A percentile compares a stretch with the other conserved stretches of the same genome.
phyloP scores from a whole-genome alignment of 2,329 filamentous ascomycete species.

The Monilinia fructigena region DNA sequence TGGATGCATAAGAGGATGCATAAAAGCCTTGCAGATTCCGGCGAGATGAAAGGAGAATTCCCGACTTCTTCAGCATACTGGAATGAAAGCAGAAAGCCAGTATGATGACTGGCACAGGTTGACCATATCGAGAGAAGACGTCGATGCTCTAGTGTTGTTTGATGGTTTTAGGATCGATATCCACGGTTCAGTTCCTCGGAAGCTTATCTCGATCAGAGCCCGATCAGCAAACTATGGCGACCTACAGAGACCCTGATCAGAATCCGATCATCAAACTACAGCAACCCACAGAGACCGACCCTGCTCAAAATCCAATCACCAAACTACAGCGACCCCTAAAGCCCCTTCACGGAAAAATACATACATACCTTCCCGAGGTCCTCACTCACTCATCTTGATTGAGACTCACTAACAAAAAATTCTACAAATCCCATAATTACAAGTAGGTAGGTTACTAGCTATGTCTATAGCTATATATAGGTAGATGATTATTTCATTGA shows the following conservation, averaged over 20 bases:
- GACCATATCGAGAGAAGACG: conserved; percentile 4
- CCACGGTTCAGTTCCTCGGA: not conserved
- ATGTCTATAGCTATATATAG: too few species aligned
- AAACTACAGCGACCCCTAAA: too few species aligned
- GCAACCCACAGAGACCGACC: not conserved
- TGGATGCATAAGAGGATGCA: conserved; percentile 39
- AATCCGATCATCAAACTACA: too few species aligned
- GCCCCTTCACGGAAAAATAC: too few species aligned
- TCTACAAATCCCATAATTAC: too few species aligned
- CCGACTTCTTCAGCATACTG: conserved; percentile 49
- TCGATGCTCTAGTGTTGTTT: not conserved
- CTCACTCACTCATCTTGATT: too few species aligned
- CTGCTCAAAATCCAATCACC: too few species aligned
- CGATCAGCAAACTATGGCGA: not conserved
- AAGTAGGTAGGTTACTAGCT: too few species aligned
- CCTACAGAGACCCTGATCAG: not conserved
- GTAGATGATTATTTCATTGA: too few species aligned
- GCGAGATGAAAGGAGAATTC: conserved; percentile 42
- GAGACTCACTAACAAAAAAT: too few species aligned
- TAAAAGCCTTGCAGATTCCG: conserved; percentile 40
- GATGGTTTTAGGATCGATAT: conserved; percentile 2
- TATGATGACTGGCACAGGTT: conserved; percentile 5
- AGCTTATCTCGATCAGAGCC: conserved; percentile 10
- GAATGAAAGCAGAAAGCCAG: conserved; percentile 3
- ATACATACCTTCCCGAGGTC: too few species aligned